Conservation (phyloP, 2,329 filamentous ascomycete species). For the Penicillium sp. region DNA sequence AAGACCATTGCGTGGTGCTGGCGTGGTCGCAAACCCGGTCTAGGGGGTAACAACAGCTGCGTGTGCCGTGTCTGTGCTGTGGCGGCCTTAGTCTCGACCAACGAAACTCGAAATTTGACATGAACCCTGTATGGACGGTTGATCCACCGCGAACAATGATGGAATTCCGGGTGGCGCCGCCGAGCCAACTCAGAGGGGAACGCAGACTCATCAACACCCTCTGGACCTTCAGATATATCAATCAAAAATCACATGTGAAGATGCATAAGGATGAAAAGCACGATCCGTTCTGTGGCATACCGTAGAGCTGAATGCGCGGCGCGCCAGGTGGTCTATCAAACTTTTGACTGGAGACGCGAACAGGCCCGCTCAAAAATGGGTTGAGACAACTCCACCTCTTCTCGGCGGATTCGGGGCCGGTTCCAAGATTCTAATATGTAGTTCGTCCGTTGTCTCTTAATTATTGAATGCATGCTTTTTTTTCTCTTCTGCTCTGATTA, state of each 20-base stretch:
- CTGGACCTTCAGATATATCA: neutral
- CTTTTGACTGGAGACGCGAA: neutral
- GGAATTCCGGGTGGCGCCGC: neutral
- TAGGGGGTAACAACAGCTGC: neutral
- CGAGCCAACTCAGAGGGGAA: neutral
- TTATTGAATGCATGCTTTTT: neutral
- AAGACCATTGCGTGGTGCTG: neutral
- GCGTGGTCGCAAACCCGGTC: neutral
- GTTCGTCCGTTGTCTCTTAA: neutral
- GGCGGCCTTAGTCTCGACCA: neutral
- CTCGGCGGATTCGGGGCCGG: neutral
- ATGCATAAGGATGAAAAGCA: neutral
- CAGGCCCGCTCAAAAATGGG: neutral
- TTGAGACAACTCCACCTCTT: neutral
- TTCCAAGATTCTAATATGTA: too few relatives aligned
- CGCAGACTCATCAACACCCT: neutral
- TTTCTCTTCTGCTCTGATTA: neutral
- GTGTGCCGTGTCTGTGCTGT: neutral
- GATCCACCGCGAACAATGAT: neutral
- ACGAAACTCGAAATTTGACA: neutral
- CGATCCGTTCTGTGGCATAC: neutral
- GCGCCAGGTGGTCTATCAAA: neutral
- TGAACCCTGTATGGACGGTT: neutral
- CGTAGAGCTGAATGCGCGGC: neutral
- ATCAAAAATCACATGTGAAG: neutral